Percentiles rank a stretch among this genome's conserved stretches.
phyloP scores from a whole-genome alignment of 1,139 yeast genomes.

The Blastobotrys apis region DNA sequence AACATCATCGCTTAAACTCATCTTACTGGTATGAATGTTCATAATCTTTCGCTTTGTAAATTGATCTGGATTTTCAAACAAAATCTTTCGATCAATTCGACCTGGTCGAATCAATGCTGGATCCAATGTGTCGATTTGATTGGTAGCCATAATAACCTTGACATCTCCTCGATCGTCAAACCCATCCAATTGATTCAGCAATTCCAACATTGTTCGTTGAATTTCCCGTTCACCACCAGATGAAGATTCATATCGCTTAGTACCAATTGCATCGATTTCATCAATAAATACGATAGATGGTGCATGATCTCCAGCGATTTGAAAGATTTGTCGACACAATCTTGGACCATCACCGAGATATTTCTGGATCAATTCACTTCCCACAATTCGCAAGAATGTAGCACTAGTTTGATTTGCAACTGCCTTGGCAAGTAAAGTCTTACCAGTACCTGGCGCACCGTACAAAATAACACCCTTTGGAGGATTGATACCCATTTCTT shows the following conservation, averaged over 20 bases:
- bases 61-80: constrained; percentile 94
- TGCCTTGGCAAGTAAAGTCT: constrained; percentile 93
- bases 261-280: constrained; percentile 98
- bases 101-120: constrained; percentile 99
- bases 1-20: constrained; percentile 86
- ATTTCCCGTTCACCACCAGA: constrained; percentile 98
- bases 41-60: constrained; percentile 90
- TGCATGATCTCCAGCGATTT: constrained; percentile 94
- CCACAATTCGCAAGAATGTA: constrained; percentile 91
- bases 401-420: constrained; percentile 98
- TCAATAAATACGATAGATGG: constrained; percentile 98
- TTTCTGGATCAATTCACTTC: constrained; percentile 94
- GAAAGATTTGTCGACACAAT: constrained; percentile 89
- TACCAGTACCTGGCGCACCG: constrained; percentile 99
- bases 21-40: constrained; percentile 88
- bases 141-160: constrained; percentile 98
- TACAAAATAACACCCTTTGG: constrained; percentile 98
- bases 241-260: constrained; percentile 91
- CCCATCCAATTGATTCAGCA: constrained; percentile 94
- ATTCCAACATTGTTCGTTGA: constrained; percentile 97
- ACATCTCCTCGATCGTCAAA: constrained; percentile 98
- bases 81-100: constrained; percentile 93
- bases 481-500: constrained; percentile 98
- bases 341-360: constrained; percentile 98
- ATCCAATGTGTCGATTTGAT: constrained; percentile 89